Base-by-base conservation (phyloP, 306 rosid species). In the Quercus berberidifolia region DNA sequence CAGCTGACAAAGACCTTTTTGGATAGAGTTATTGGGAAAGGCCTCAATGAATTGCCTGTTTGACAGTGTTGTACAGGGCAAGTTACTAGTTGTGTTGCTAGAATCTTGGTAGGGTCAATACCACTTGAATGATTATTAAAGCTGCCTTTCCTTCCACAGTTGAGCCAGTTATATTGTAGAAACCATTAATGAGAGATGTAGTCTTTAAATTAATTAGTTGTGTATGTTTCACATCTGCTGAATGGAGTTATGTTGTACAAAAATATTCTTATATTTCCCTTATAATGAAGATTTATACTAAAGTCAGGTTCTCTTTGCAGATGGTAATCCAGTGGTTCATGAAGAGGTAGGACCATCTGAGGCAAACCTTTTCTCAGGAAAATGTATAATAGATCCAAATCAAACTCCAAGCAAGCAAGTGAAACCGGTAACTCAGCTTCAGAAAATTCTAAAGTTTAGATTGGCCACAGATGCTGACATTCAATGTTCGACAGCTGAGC, bases 301-400 rank as follows among this genome's bases (percentile, higher is more conserved):
- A 69, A 69, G 55, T 63, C 19, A 2, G 1, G 13, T n/a, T 55
- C 71, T 6, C 67, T 71, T 78, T 89, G 89, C 85, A 91, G 97
- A 85, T 65, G 28, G 28, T 55, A 62, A 80, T 21, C 84, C 93
- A 20, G 83, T 78, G 65, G 86, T 83, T 85, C 92, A 89, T 83
- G 89, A 90, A 85, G 97, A 90, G 84, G 82, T 86, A 0, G 92
- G 91, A 31, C 94, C 96, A 55, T 94, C 96, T 52, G 91, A 94
- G 78, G 84, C 60, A 62, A 86, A 84, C 80, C 87, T 82, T 60
- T 88, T 79, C 82, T 69, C 88, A 0, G 89, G 92, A 49, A 78
- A 88, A 85, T 84, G 83, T 85, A 78, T 92, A 78, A 84, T 88
- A n/a, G 92, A 88, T 83, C 85, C 92, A 79, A 87, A 31, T 71